Evolutionary conservation across 768 basidiomycete species (phyloP).

Genomic region (Lentinula sp.): DNA sequence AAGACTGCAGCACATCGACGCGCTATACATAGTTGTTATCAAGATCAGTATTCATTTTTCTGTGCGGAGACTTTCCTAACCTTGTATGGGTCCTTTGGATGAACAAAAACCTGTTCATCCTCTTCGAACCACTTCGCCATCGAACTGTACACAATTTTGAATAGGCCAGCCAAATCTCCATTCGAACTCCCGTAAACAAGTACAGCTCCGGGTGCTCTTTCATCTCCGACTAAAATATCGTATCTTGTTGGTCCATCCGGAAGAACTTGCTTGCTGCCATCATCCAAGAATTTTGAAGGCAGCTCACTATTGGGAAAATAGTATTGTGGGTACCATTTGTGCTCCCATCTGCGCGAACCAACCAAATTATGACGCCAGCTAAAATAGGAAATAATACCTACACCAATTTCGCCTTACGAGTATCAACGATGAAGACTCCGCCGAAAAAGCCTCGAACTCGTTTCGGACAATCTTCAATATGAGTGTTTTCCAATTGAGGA

Average conservation of each 20-base stretch:
- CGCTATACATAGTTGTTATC: slow-evolving; percentile 30
- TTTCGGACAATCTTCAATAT: slow-evolving; percentile 41
- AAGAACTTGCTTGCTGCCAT: slow-evolving; percentile 14
- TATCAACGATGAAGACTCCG: slow-evolving; percentile 49
- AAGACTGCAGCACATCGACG: slow-evolving; percentile 54
- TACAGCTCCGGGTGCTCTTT: slow-evolving; percentile 32
- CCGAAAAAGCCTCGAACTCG: slow-evolving; percentile 50
- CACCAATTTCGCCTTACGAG: slow-evolving; percentile 53
- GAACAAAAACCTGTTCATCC: slow-evolving; percentile 53
- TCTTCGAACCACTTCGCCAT: slow-evolving; percentile 68
- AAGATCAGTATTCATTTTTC: background rate
- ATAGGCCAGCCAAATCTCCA: slow-evolving; percentile 36
- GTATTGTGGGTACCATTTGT: slow-evolving; percentile 45
- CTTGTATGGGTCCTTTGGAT: slow-evolving; percentile 69
- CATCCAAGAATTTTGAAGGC: slow-evolving; percentile 33
- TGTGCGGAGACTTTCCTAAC: slow-evolving; percentile 21
- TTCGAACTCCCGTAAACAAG: slow-evolving; percentile 18
- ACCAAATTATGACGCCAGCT: background rate
- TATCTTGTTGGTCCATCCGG: slow-evolving; percentile 28
- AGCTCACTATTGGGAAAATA: slow-evolving; percentile 46
- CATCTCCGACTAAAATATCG: slow-evolving; percentile 39
- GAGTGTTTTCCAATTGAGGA: slow-evolving; percentile 32
- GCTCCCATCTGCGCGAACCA: slow-evolving; percentile 43
- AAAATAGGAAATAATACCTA: slow-evolving; percentile 23
- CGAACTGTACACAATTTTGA: slow-evolving; percentile 41